Conservation (phyloP, 2,329 filamentous ascomycete species). For the Diplodia scrobiculata region DNA sequence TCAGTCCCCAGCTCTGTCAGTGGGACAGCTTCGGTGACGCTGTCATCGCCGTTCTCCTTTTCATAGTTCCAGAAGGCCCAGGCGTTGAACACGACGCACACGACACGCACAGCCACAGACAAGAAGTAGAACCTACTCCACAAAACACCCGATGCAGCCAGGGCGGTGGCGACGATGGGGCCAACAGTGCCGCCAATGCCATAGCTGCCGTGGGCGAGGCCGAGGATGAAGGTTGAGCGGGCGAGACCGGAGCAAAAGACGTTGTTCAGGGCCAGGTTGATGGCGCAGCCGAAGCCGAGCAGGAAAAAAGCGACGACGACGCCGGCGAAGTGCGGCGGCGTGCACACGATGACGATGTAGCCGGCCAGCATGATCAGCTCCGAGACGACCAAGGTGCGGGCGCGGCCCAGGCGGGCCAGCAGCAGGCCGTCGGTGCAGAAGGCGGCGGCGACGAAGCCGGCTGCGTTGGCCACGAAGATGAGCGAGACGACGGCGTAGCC, state of each 20-base stretch:
- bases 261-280: conserved; percentile 59
- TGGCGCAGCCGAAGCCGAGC: conserved; percentile 57
- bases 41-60: conserved; percentile 52
- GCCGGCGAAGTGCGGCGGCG: conserved; percentile 66
- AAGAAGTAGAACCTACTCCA: conserved; percentile 78
- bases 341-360: conserved; percentile 66
- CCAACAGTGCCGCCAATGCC: conserved; percentile 58
- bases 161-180: conserved; percentile 72
- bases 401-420: conserved; percentile 64
- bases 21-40: conserved; percentile 32
- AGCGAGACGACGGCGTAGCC: conserved; percentile 78
- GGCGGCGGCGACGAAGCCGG: conserved; percentile 75
- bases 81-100: conserved; percentile 60
- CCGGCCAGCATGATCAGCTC: conserved; percentile 61
- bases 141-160: conserved; percentile 62
- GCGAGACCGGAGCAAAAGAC: conserved; percentile 59
- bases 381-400: conserved; percentile 62
- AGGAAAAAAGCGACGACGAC: conserved; percentile 70
- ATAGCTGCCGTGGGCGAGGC: conserved; percentile 66
- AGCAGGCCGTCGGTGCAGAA: conserved; percentile 67
- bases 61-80: conserved; percentile 74
- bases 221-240: conserved; percentile 57
- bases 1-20: too few relatives aligned
- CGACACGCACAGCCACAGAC: conserved; percentile 59
- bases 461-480: conserved; percentile 76